Conservation (phyloP, 2,329 filamentous ascomycete species). For the Zymoseptoria brevis region DNA sequence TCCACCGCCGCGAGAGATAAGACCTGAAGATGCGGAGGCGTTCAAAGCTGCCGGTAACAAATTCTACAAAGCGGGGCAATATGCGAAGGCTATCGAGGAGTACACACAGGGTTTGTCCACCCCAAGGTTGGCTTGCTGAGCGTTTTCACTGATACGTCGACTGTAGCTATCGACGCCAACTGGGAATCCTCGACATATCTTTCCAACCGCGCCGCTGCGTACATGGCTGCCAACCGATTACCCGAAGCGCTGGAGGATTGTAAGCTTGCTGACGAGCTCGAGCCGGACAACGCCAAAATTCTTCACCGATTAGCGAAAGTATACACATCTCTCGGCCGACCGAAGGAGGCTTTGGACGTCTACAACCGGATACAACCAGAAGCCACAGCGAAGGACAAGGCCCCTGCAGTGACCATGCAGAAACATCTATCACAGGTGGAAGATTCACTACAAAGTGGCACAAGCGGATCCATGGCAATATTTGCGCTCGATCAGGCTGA, state of each 20-base stretch:
- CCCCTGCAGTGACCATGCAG: slow-evolving; percentile 75
- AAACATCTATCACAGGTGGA: slow-evolving; percentile 73
- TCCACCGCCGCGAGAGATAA: slow-evolving; percentile 32
- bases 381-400: slow-evolving; percentile 77
- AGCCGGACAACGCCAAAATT: slow-evolving; percentile 81
- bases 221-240: slow-evolving; percentile 79
- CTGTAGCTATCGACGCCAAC: slow-evolving; percentile 73
- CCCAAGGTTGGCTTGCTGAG: background rate
- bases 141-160: background rate
- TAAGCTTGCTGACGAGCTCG: slow-evolving; percentile 69
- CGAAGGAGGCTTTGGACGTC: slow-evolving; percentile 76
- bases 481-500: slow-evolving; percentile 89
- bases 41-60: slow-evolving; percentile 94
- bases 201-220: slow-evolving; percentile 89
- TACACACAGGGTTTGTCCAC: slow-evolving; percentile 76
- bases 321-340: slow-evolving; percentile 77
- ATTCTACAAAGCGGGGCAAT: slow-evolving; percentile 93
- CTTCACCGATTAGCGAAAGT: slow-evolving; percentile 81
- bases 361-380: slow-evolving; percentile 73
- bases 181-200: slow-evolving; percentile 82
- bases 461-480: slow-evolving; percentile 81
- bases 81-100: slow-evolving; percentile 76
- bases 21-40: slow-evolving; percentile 70
- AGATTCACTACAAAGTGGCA: slow-evolving; percentile 64
- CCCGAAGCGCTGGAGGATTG: slow-evolving; percentile 79